Conservation (phyloP, 2,329 filamentous ascomycete genomes). For the Ambrosiella cleistominuta region DNA sequence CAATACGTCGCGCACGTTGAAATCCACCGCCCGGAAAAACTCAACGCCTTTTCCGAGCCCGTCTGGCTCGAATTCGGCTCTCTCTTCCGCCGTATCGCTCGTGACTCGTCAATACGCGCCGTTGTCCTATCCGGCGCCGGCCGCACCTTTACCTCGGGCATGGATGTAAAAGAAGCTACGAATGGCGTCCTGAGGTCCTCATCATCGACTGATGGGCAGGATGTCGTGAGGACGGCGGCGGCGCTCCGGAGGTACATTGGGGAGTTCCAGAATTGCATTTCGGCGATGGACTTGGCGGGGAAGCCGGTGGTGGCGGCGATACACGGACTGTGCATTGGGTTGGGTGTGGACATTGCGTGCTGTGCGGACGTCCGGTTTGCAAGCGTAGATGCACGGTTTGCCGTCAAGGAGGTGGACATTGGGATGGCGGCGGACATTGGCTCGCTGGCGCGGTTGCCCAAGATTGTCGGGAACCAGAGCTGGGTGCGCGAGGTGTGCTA, state of each 20-base stretch:
- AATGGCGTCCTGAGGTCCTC: constrained; percentile 29
- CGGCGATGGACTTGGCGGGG: constrained; percentile 65
- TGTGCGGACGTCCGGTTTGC: constrained; percentile 55
- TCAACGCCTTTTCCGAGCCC: constrained; percentile 70
- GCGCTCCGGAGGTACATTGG: constrained; percentile 48
- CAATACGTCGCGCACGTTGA: constrained; percentile 76
- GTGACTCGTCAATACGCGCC: constrained; percentile 53
- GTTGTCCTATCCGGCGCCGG: constrained; percentile 70
- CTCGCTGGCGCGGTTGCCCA: constrained; percentile 55
- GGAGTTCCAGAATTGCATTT: constrained; percentile 67
- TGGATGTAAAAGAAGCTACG: constrained; percentile 62
- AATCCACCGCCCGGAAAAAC: constrained; percentile 70
- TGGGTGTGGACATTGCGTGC: constrained; percentile 57
- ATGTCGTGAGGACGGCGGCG: constrained; percentile 47
- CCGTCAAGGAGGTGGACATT: constrained; percentile 71
- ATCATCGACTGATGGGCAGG: constrained; percentile 21
- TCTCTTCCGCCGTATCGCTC: constrained; percentile 56
- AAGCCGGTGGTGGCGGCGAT: constrained; percentile 78
- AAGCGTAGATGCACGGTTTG: constrained; percentile 40
- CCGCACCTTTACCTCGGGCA: constrained; percentile 66
- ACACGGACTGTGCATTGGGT: constrained; percentile 60
- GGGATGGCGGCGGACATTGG: constrained; percentile 66
- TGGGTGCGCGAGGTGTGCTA: constrained; percentile 70
- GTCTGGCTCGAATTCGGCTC: constrained; percentile 72
- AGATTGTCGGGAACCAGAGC: constrained; percentile 49